phyloP scores from a whole-genome alignment of 345 rosid species.

The Citrus hindsii region DNA sequence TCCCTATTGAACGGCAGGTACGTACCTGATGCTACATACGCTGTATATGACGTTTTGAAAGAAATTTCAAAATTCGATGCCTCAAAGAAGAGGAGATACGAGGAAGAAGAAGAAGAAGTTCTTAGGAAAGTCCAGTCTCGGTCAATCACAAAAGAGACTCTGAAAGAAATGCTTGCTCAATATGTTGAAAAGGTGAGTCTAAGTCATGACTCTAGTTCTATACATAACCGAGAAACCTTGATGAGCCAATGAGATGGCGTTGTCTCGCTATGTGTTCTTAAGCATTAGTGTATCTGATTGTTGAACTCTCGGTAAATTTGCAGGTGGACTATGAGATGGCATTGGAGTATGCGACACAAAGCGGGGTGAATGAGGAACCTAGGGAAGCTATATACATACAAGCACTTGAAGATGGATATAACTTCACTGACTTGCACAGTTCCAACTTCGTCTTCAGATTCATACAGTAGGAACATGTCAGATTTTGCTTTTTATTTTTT shows the following conservation, averaged over 20 bases:
- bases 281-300: too few species aligned
- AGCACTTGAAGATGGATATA: slow-evolving; percentile 36
- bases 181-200: slow-evolving; percentile 80
- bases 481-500: neutral
- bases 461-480: slow-evolving; percentile 25
- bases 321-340: slow-evolving; percentile 99
- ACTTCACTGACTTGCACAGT: slow-evolving; percentile 50
- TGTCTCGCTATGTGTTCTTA: too few species aligned
- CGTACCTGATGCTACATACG: slow-evolving; percentile 77
- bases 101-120: slow-evolving; percentile 47
- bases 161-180: slow-evolving; percentile 66
- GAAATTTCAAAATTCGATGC: slow-evolving; percentile 60
- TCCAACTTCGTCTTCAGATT: slow-evolving; percentile 67
- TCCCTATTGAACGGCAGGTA: slow-evolving; percentile 47
- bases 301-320: slow-evolving; percentile 9
- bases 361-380: slow-evolving; percentile 88
- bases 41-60: slow-evolving; percentile 68
- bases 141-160: slow-evolving; percentile 67
- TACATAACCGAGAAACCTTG: neutral
- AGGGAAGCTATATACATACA: slow-evolving; percentile 60
- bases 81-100: slow-evolving; percentile 53
- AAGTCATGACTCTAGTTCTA: neutral
- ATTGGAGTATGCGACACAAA: slow-evolving; percentile 88
- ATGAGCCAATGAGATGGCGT: too few species aligned
- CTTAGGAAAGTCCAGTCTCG: slow-evolving; percentile 54